Evolutionary conservation across 768 basidiomycete species (phyloP).

Genomic region (Trametes coccinea): DNA sequence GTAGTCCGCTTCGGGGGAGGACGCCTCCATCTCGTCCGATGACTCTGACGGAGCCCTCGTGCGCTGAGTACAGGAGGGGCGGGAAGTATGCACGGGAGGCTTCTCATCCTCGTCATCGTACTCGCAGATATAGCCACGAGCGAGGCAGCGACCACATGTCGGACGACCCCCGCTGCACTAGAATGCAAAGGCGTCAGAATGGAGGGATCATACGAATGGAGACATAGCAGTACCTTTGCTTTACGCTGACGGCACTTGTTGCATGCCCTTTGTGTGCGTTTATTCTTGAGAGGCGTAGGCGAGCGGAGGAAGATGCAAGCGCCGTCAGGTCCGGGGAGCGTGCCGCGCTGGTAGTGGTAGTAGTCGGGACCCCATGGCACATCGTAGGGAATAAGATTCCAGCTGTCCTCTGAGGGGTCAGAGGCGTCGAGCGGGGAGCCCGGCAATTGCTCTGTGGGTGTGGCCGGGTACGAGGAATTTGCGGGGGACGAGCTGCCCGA

Average conservation of each 20-base stretch:
- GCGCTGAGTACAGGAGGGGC: neutral
- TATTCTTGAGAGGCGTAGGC: conserved; percentile 40
- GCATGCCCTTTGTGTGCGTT: conserved; percentile 40
- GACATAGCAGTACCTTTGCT: conserved; percentile 36
- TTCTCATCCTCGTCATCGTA: conserved; percentile 32
- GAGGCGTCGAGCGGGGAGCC: conserved; percentile 2
- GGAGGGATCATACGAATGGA: neutral
- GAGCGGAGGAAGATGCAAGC: conserved; percentile 41
- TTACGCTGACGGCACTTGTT: conserved; percentile 41
- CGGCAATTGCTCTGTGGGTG: conserved; percentile 4
- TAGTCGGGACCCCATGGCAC: conserved; percentile 41
- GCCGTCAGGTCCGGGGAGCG: conserved; percentile 40
- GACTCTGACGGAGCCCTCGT: conserved; percentile 5
- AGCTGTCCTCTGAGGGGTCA: conserved; percentile 27
- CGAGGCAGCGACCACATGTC: conserved; percentile 36
- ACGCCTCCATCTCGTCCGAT: conserved; percentile 8
- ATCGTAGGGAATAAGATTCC: conserved; percentile 43
- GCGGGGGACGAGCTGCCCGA: conserved; percentile 13
- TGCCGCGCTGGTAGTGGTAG: conserved; percentile 34
- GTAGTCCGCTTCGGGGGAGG: conserved; percentile 3
- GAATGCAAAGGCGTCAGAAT: neutral
- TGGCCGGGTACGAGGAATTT: conserved; percentile 5
- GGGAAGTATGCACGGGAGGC: neutral
- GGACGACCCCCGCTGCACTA: conserved; percentile 41
- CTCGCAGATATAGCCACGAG: conserved; percentile 37